These are phyloP conservation scores for Cucumis hystrix DNA, from an alignment of 306 rosid species.

Conservation along the genomic window DNA sequence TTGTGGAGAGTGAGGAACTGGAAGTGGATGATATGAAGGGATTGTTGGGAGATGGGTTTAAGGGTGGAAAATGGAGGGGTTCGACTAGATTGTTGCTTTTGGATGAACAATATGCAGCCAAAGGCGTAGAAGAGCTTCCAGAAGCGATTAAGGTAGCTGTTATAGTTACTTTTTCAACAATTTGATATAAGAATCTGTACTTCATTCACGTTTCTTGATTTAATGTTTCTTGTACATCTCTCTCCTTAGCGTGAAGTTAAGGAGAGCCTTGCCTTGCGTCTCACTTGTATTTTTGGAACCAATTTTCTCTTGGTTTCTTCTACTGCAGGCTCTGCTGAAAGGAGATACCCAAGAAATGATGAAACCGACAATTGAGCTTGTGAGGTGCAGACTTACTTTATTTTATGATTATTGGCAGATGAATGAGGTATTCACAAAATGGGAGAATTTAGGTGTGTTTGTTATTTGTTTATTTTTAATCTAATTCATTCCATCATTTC, in stretches of 20 bases:
- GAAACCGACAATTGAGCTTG: slow-evolving; percentile 51
- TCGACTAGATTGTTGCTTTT: slow-evolving; percentile 70
- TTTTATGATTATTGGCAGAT: slow-evolving; percentile 86
- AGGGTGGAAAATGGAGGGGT: slow-evolving; percentile 61
- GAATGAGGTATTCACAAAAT: slow-evolving; percentile 62
- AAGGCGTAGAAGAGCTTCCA: slow-evolving; percentile 46
- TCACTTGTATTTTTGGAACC: not conserved
- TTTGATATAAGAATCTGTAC: not conserved
- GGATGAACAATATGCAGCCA: slow-evolving; percentile 46
- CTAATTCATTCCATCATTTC: not conserved
- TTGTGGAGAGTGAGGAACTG: slow-evolving; percentile 50
- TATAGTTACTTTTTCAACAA: slow-evolving; percentile 8
- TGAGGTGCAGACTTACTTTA: slow-evolving; percentile 75
- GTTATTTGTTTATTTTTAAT: not conserved
- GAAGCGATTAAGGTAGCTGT: slow-evolving; percentile 78
- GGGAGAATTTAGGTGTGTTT: slow-evolving; percentile 8
- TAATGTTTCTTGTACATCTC: not conserved
- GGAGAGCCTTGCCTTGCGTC: not conserved
- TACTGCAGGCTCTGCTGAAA: slow-evolving; percentile 44
- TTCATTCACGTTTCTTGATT: not conserved
- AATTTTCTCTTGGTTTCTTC: not conserved
- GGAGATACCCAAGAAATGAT: slow-evolving; percentile 27
- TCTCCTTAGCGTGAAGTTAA: not conserved
- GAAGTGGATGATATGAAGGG: slow-evolving; percentile 41
- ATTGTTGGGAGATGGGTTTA: slow-evolving; percentile 49